phyloP scores from a whole-genome alignment of 345 rosid species.

The Boechera retrofracta region DNA sequence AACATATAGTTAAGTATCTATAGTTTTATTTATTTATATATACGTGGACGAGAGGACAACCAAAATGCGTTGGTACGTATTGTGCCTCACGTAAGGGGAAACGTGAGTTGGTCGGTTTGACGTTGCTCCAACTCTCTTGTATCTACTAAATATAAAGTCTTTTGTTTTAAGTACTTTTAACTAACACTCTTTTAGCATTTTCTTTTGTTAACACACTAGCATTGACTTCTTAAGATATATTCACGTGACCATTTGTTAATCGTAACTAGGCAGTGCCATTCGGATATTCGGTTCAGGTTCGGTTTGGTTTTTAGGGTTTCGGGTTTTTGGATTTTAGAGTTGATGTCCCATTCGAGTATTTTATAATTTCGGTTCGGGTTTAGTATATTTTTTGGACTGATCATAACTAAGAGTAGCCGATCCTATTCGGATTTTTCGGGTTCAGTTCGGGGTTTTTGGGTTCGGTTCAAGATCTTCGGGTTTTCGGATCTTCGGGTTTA shows the following conservation, averaged over 20 bases:
- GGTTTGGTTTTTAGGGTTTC: too few relatives aligned
- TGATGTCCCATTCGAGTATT: too few relatives aligned
- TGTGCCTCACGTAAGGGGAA: conserved; percentile 32
- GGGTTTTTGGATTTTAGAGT: too few relatives aligned
- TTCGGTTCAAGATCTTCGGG: too few relatives aligned
- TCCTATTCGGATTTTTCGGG: too few relatives aligned
- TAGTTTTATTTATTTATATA: not conserved
- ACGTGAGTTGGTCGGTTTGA: conserved; percentile 41
- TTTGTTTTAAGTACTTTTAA: not conserved
- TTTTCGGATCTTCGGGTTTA: too few relatives aligned
- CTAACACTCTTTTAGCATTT: not conserved
- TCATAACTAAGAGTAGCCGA: too few relatives aligned
- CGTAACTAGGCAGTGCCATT: not conserved
- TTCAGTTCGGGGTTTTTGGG: too few relatives aligned
- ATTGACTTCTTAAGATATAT: not conserved
- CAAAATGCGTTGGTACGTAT: conserved; percentile 40
- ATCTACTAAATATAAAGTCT: not conserved
- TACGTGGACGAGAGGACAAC: conserved; percentile 15
- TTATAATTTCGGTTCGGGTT: too few relatives aligned
- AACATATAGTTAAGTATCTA: not conserved
- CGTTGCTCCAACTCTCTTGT: conserved; percentile 20
- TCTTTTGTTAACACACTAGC: not conserved
- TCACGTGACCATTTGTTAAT: not conserved
- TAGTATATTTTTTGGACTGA: too few relatives aligned
- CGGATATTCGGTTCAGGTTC: too few relatives aligned